Base-by-base conservation (phyloP, 129 eudicot species). In the Ambrosia trifida region DNA sequence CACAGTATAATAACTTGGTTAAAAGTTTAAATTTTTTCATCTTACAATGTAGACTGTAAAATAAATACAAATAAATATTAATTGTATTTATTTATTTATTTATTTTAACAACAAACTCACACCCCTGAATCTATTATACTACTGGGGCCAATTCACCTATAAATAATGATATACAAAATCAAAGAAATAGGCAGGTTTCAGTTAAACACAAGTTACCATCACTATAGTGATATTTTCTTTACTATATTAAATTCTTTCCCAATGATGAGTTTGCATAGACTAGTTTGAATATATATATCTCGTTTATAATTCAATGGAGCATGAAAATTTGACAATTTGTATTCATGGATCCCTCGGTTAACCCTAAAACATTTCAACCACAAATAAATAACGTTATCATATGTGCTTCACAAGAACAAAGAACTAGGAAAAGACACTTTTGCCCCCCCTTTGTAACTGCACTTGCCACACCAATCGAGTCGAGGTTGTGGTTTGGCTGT, bases 401-500 rank as follows among this genome's bases (percentile, higher is more conserved):
- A 16, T 38, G 51, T 38, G 24, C 64, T 54, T 40, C 57, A 72
- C 76, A 72, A 72, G 67, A 72, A 43, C 33, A 30, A 41, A 72
- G 31, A 36, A 69, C 50, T 36, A 35, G 74, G 51, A 64, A 73
- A 61, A 18, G 68, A 33, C 72, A 71, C 47, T 71, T 57, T 20
- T 16, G 72, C 68, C 75, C 82, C 79, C 70, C 79, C 44, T 40
- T 46, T 75, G 14, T 32, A 63, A 75, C 83, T 76, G 83, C 87
- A 89, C 87, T 88, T 83, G 32, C 83, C 76, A 81, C 80, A 64
- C 72, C 79, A 70, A 60, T 72, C 32, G 79, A 77, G 60, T 64
- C 78, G 63, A 80, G 83, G 68, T 63, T 68, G 54, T 57, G 80
- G 82, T 71, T 66, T 73, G 95, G 89, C 81, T 79, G 89, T 69